Percentiles rank a stretch among this genome's conserved stretches.
Conservation (phyloP, 2,329 filamentous ascomycete species). For the Colletotrichum truncatum region DNA sequence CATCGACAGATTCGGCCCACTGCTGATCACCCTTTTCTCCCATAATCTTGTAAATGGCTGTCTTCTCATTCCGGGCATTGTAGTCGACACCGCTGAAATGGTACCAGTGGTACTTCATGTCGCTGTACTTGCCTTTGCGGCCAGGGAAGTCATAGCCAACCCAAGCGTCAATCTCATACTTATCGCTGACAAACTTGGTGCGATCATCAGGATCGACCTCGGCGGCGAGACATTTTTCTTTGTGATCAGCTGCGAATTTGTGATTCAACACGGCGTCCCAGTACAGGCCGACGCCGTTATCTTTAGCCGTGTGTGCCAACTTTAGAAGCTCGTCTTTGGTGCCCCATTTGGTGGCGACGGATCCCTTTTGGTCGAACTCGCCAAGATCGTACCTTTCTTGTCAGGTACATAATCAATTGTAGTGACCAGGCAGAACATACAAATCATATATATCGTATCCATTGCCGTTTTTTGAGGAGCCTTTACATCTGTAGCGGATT, state of each 20-base stretch:
- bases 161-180: constrained; percentile 76
- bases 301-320: constrained; percentile 61
- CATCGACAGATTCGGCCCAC: constrained; percentile 69
- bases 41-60: constrained; percentile 74
- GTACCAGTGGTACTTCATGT: constrained; percentile 73
- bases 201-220: constrained; percentile 72
- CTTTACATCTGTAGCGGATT: constrained; percentile 62
- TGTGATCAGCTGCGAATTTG: constrained; percentile 76
- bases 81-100: constrained; percentile 78
- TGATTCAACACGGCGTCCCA: constrained; percentile 82
- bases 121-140: constrained; percentile 68
- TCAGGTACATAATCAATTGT: background rate
- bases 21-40: constrained; percentile 64
- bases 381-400: constrained; percentile 64
- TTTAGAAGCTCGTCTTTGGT: constrained; percentile 68
- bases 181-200: constrained; percentile 62
- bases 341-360: constrained; percentile 75
- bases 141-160: constrained; percentile 75
- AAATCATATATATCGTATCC: constrained; percentile 78
- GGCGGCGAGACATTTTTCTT: constrained; percentile 69
- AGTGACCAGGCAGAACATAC: constrained; percentile 36
- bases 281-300: constrained; percentile 67
- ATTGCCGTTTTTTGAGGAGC: constrained; percentile 69
- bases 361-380: constrained; percentile 79
- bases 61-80: constrained; percentile 65